Base-by-base conservation (phyloP, 1,284 basidiomycete genomes). In the Chalciporus sp. region DNA sequence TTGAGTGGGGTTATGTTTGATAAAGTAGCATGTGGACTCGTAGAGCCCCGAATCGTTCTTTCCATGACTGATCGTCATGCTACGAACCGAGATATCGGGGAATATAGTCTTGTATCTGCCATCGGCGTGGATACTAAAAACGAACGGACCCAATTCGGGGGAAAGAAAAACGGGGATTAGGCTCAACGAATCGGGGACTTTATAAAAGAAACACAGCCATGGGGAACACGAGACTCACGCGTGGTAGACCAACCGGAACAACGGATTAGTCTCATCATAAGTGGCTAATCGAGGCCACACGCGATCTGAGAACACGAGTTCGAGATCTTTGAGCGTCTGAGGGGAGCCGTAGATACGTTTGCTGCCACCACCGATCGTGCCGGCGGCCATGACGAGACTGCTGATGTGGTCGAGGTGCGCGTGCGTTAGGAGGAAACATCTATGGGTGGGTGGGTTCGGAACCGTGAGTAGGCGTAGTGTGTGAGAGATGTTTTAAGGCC, bases 251-350 rank as follows among this genome's bases (percentile, higher is more conserved):
- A 86, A 73, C 52, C 82, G 83, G 57, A 76, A 74, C 6, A 76
- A 68, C 2, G 80, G 75, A 57, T 88, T 81, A 3, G 78, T 68
- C 61, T 84, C 80, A 51, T 86, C 76, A 80, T 85, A 89, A 10
- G 87, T 86, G 2, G 89, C 91, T 17, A 94, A 79, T 59, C 85
- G 87, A 1, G 92, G 92, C 92, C 92, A 94, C 49, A 92, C 74
- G 12, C 87, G 80, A 65, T 85, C 87, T 4, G 85, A 81, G 67
- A 94, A 94, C n/a, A 92, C 74, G 51, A 74, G 79, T 61, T 90
- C 82, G 2, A 94, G 71, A 65, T 86, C 84, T 58, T 85, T 72
- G 33, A 94, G 77, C 10, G 84, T 86, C 42, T 82, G 75, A 42
- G 77, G 72, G 8, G 83, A 72, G 0, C 82, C 90, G 57, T 80